phyloP scores from a whole-genome alignment of 1,284 basidiomycete species.

The Malassezia dermatis region DNA sequence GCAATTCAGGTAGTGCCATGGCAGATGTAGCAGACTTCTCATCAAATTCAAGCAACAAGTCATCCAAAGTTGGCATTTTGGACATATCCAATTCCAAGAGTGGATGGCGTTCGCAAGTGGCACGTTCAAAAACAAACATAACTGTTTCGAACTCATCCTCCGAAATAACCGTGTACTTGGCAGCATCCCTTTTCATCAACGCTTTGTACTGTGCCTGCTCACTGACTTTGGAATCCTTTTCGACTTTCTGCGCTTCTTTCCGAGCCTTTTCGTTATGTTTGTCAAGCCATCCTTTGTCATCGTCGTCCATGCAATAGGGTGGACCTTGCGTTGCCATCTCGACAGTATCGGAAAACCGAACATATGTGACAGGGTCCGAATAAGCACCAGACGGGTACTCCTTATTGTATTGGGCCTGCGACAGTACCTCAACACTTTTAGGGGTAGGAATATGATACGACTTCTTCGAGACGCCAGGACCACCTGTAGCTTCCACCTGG shows the following conservation, averaged over 20 bases:
- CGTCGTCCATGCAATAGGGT: constrained; percentile 89
- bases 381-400: constrained; percentile 42
- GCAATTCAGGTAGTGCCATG: constrained; percentile 36
- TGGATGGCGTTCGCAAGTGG: constrained; percentile 77
- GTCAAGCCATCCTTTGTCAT: constrained; percentile 85
- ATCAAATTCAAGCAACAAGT: constrained; percentile 36
- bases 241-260: constrained; percentile 68
- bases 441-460: constrained; percentile 47
- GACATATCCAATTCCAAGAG: constrained; percentile 64
- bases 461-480: constrained; percentile 18
- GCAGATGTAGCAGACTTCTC: constrained; percentile 23
- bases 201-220: constrained; percentile 8
- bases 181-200: constrained; percentile 51
- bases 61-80: constrained; percentile 33
- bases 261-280: constrained; percentile 79
- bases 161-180: constrained; percentile 51
- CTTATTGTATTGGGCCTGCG: constrained; percentile 25
- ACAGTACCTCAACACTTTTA: constrained; percentile 33
- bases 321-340: constrained; percentile 65
- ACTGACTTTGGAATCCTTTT: constrained; percentile 58
- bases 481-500: constrained; percentile 34
- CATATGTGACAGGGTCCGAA: constrained; percentile 56
- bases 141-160: constrained; percentile 90
- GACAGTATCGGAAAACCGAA: constrained; percentile 74
- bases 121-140: constrained; percentile 86